phyloP scores from a whole-genome alignment of 768 basidiomycete genomes.

The Psilocybe sp. region DNA sequence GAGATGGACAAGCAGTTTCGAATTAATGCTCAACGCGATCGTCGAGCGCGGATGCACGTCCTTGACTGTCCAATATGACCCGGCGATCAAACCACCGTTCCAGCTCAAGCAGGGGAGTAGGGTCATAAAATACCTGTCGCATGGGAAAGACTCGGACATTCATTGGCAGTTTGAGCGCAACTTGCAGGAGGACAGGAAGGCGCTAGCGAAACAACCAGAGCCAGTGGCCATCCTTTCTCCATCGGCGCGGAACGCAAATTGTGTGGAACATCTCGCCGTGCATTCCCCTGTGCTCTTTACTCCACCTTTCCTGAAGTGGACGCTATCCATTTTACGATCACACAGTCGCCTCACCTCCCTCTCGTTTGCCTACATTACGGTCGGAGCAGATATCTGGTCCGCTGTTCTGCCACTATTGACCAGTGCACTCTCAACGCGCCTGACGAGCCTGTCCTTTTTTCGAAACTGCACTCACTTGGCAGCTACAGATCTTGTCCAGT shows the following conservation, averaged over 20 bases:
- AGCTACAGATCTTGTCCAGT: constrained; percentile 12
- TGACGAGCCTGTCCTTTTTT: constrained; percentile 15
- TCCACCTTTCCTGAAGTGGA: constrained; percentile 20
- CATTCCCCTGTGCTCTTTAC: constrained; percentile 17
- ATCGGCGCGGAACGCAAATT: constrained; percentile 4
- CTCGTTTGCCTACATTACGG: constrained; percentile 18
- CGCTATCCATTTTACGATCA: constrained; percentile 12
- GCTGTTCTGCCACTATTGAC: constrained; percentile 15
- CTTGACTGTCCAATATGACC: constrained; percentile 17
- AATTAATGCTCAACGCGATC: constrained; percentile 13
- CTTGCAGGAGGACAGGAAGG: constrained; percentile 6
- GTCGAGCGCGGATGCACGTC: constrained; percentile 15
- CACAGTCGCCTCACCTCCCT: constrained; percentile 12
- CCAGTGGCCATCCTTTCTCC: constrained; percentile 6
- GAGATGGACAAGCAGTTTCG: constrained; percentile 14
- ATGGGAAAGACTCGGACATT: constrained; percentile 6
- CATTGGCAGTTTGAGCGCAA: constrained; percentile 19
- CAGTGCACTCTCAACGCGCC: constrained; percentile 9
- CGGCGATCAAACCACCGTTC: constrained; percentile 12
- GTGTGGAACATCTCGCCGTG: constrained; percentile 10
- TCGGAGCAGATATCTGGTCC: constrained; percentile 13
- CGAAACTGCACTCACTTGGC: constrained; percentile 15
- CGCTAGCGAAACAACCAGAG: constrained; percentile 2
- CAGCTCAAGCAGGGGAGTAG: constrained; percentile 10
- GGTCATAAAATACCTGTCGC: constrained; percentile 10